Evolutionary conservation across 805 yeast genomes (phyloP).

Genomic region (Torulaspora maleeae): DNA sequence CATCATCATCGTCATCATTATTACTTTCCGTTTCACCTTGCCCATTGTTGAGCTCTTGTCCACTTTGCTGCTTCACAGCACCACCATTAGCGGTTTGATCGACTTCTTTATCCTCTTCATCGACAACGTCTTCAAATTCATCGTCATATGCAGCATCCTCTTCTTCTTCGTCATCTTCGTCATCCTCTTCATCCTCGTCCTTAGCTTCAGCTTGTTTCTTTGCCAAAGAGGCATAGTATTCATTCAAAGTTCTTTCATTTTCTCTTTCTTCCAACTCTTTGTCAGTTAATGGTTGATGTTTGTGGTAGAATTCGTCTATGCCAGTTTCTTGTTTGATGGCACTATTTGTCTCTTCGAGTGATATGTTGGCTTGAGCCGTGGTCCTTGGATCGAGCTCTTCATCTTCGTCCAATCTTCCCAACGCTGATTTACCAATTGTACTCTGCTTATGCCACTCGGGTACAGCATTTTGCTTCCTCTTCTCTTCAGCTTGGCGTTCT

Average conservation of each 20-base stretch:
- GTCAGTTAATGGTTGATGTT: slow-evolving; percentile 26
- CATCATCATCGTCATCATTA: slow-evolving; percentile 30
- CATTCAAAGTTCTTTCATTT: slow-evolving; percentile 67
- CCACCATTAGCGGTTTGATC: slow-evolving; percentile 6
- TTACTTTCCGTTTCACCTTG: slow-evolving; percentile 2
- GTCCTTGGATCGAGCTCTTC: slow-evolving; percentile 39
- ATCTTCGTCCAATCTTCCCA: slow-evolving; percentile 52
- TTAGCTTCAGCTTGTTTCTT: slow-evolving; percentile 61
- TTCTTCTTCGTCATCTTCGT: slow-evolving; percentile 44
- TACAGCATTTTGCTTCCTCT: slow-evolving; percentile 85
- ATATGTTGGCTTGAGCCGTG: slow-evolving; percentile 21
- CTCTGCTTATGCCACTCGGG: slow-evolving; percentile 95
- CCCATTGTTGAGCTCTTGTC: background rate
- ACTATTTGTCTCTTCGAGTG: slow-evolving; percentile 17
- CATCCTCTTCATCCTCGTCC: slow-evolving; percentile 49
- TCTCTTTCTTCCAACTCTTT: slow-evolving; percentile 53
- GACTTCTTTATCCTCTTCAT: slow-evolving; percentile 13
- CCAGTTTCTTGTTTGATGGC: slow-evolving; percentile 10
- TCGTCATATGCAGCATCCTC: slow-evolving; percentile 23
- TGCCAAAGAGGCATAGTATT: slow-evolving; percentile 72
- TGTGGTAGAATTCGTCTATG: slow-evolving; percentile 19
- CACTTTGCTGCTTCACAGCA: slow-evolving; percentile 1
- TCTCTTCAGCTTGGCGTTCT: slow-evolving; percentile 61
- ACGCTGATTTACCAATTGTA: slow-evolving; percentile 70
- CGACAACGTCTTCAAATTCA: slow-evolving; percentile 26